Base-by-base conservation (phyloP, 176 grass and related monocot genomes). In the Musa acuminata region DNA sequence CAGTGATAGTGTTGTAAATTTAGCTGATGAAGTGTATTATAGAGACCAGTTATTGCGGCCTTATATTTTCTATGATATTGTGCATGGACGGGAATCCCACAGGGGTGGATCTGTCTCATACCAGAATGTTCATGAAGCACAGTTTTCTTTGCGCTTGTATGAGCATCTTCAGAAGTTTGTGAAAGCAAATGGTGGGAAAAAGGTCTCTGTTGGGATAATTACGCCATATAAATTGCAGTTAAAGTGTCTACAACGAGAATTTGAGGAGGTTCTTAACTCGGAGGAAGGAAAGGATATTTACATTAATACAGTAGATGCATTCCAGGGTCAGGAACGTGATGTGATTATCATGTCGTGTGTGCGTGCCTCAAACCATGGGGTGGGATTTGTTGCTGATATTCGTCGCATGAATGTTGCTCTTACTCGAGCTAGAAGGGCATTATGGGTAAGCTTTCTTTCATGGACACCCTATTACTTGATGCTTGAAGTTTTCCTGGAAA, bases 241-340 rank as follows among this genome's bases (percentile, higher is more conserved):
- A 24, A 99, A 99, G 80, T 99, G 96, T 73, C 91, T 99, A 75
- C 88, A 99, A 59, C 77, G 96, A 57, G 96, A 99, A 76, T 99
- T 92, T 25, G 92, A 80, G 70, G 96, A 99, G 25, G 81, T 91
- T 64, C 79, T 99, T 81, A 89, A 67, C 71, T 85, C 96, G 0
- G 91, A 99, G 55, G 96, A 99, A 86, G 96, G 96, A 11, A 99
- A 95, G 71, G 96, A 99, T 82, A 99, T 99, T 35, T 99, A 99
- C 75, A 99, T 99, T 77, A 99, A 99, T 52, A 99, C 96, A 24
- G 96, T 99, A 48, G 96, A 99, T 89, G 96, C 96, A 75, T 99
- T 99, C 81, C 96, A 99, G 78, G 96, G 96, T 4, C 96, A 99
- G 83, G 96, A 99, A 82, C 91, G 96, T 74, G 96, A 99, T 79